phyloP scores from a whole-genome alignment of 352 stramenopile species.

The Phytophthora multivora region DNA sequence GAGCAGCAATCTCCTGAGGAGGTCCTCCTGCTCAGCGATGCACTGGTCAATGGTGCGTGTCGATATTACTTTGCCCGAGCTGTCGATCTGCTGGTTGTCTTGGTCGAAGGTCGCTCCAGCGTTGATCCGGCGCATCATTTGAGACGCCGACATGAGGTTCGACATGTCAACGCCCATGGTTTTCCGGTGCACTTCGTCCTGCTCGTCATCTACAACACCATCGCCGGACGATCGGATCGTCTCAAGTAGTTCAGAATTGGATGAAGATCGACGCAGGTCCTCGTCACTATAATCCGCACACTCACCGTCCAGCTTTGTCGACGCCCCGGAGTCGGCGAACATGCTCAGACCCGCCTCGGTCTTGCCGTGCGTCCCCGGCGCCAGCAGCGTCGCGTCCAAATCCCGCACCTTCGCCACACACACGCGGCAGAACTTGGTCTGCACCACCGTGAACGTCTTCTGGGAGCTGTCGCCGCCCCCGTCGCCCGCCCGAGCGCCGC shows the following conservation, averaged over 20 bases:
- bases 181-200: conserved; percentile 1
- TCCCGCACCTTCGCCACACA: conserved; percentile 58
- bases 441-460: conserved; percentile 42
- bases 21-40: conserved; percentile 42
- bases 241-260: conserved; percentile 34
- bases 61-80: neutral
- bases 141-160: conserved; percentile 29
- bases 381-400: conserved; percentile 29
- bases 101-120: conserved; percentile 19
- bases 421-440: conserved; percentile 66
- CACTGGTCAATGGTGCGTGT: conserved; percentile 29
- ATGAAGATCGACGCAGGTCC: conserved; percentile 19
- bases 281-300: conserved; percentile 10
- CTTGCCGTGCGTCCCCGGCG: conserved; percentile 15
- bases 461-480: conserved; percentile 12
- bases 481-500: conserved; percentile 28
- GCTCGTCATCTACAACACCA: conserved; percentile 28
- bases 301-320: conserved; percentile 33
- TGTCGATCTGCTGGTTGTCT: conserved; percentile 2
- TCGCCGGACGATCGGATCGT: conserved; percentile 32
- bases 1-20: conserved; percentile 31
- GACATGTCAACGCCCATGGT: conserved; percentile 32
- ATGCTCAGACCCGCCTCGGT: neutral
- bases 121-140: conserved; percentile 34
- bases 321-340: conserved; percentile 26